phyloP scores from a whole-genome alignment of 345 rosid species.

The Syzygium oleosum region DNA sequence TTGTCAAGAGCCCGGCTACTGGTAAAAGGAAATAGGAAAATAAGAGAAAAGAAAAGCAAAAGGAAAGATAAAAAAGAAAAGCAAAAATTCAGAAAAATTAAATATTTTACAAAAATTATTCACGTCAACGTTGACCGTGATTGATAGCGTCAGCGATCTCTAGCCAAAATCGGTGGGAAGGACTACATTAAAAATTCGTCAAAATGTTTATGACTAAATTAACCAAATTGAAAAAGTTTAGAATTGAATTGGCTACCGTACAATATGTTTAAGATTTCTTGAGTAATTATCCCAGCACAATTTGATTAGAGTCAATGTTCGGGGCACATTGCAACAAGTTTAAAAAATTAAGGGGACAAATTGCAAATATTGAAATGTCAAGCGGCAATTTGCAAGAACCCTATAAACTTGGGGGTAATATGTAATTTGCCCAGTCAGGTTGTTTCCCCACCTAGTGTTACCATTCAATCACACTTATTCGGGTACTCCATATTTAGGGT shows the following conservation, averaged over 20 bases:
- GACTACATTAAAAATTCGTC: background rate
- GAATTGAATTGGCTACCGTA: fast-evolving
- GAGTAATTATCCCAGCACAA: background rate
- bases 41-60: background rate
- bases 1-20: background rate
- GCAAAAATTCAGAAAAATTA: background rate
- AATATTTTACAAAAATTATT: background rate
- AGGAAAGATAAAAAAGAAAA: too few relatives aligned
- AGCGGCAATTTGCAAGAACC: background rate
- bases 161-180: background rate
- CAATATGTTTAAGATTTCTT: background rate
- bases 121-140: fast-evolving
- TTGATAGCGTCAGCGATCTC: fast-evolving
- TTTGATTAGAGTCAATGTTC: background rate
- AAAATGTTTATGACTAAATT: background rate
- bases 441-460: background rate
- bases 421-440: background rate
- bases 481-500: background rate
- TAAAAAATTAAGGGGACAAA: background rate
- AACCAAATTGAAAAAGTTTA: background rate
- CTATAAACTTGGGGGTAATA: background rate
- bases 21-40: background rate
- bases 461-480: background rate
- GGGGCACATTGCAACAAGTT: background rate
- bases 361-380: background rate